phyloP scores from a whole-genome alignment of 2,329 filamentous ascomycete species.

The Ophidiomyces ophidiicola region DNA sequence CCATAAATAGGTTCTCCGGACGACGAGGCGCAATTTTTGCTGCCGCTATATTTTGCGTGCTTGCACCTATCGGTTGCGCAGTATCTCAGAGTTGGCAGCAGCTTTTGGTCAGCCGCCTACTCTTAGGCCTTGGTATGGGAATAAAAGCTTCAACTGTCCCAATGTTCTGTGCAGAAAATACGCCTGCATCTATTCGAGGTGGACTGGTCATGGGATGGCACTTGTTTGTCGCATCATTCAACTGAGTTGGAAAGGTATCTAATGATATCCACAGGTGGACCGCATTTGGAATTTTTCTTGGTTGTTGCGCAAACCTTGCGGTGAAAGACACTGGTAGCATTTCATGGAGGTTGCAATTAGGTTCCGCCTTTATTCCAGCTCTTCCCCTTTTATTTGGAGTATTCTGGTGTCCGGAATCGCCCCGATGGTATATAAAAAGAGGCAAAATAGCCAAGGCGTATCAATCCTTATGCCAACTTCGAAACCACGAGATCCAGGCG shows the following conservation, averaged over 20 bases:
- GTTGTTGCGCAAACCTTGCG: constrained; percentile 52
- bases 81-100: constrained; percentile 48
- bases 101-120: constrained; percentile 44
- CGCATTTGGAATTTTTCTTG: constrained; percentile 54
- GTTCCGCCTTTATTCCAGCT: constrained; percentile 53
- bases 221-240: constrained; percentile 23
- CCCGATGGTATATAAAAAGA: constrained; percentile 58
- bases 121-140: constrained; percentile 52
- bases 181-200: constrained; percentile 44
- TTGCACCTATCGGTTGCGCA: constrained; percentile 57
- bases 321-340: constrained; percentile 48
- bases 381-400: constrained; percentile 47
- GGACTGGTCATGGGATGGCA: constrained; percentile 46
- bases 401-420: constrained; percentile 53
- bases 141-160: constrained; percentile 46
- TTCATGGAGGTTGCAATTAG: constrained; percentile 53
- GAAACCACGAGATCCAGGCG: constrained; percentile 49
- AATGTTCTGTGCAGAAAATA: constrained; percentile 45
- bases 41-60: constrained; percentile 50
- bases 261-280: constrained; percentile 30
- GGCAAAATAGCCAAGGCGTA: constrained; percentile 50
- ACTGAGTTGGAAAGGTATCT: constrained; percentile 18
- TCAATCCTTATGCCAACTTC: constrained; percentile 44
- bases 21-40: constrained; percentile 55
- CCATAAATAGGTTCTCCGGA: constrained; percentile 46